phyloP scores from a whole-genome alignment of 352 stramenopile genomes.

The Pythium periplocum region DNA sequence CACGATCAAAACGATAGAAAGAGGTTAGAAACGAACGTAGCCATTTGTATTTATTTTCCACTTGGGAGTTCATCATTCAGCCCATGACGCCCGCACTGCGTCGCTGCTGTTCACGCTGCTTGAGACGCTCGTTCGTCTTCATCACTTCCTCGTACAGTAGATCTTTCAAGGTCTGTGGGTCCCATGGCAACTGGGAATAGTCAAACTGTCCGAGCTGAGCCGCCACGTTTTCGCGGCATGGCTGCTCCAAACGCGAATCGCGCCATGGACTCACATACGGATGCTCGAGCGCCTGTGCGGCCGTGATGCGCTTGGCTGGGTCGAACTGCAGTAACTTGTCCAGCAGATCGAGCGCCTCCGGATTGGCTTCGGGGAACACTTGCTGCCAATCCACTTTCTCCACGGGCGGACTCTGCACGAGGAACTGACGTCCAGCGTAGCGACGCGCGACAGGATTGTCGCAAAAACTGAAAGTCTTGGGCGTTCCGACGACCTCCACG shows the following conservation, averaged over 20 bases:
- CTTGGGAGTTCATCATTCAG: slow-evolving; percentile 1
- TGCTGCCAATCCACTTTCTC: slow-evolving; percentile 72
- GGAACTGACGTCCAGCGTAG: slow-evolving; percentile 80
- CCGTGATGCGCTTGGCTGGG: slow-evolving; percentile 81
- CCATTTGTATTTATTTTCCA: slow-evolving; percentile 2
- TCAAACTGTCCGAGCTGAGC: slow-evolving; percentile 63
- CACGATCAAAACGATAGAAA: slow-evolving; percentile 1
- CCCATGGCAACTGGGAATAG: slow-evolving; percentile 63
- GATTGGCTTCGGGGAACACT: slow-evolving; percentile 81
- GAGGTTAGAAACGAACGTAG: slow-evolving; percentile 4
- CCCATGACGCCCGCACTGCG: neutral
- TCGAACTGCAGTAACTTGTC: slow-evolving; percentile 87
- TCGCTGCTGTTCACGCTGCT: slow-evolving; percentile 12
- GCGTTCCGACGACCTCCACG: slow-evolving; percentile 80
- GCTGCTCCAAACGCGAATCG: slow-evolving; percentile 50
- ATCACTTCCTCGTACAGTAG: slow-evolving; percentile 83
- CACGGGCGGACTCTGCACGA: slow-evolving; percentile 64
- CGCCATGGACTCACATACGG: slow-evolving; percentile 87
- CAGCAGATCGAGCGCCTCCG: slow-evolving; percentile 82
- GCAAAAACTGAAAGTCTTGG: slow-evolving; percentile 80
- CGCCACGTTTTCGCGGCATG: slow-evolving; percentile 46
- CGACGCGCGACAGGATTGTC: slow-evolving; percentile 78
- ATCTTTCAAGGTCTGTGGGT: slow-evolving; percentile 72
- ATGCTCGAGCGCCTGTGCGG: slow-evolving; percentile 77
- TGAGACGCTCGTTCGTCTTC: slow-evolving; percentile 42